Base-by-base conservation (phyloP, 78 protist genomes). In the Speleostelium caveatum region DNA sequence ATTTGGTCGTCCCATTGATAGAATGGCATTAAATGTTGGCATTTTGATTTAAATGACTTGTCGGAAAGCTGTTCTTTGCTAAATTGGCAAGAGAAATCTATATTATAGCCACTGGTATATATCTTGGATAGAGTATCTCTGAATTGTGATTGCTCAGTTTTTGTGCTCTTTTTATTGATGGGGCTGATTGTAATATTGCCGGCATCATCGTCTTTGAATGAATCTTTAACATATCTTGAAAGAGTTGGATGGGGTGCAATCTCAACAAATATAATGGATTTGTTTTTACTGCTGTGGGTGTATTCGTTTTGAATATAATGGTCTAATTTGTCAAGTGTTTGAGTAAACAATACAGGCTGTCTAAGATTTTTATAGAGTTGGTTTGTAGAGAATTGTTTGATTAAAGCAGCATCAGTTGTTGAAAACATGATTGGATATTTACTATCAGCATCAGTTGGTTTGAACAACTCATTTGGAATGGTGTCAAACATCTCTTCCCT, bases 181-280 rank as follows among this genome's bases (percentile, higher is more conserved):
- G 86, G 69, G 28, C 45, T 39, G 74, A 51, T 33, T 71, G 2
- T 32, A 2, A 62, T 39, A 56, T 28, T 30, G 7, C 7, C 12
- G 32, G 26, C 5, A 45, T 53, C 7, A 36, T 30, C 45, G 17
- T 61, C 39, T 71, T 71, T 71, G 24, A 75, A n/a, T n/a, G n/a
- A n/a, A n/a, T n/a, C n/a, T n/a, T n/a, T n/a, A n/a, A n/a, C 26
- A 16, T 38, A 72, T 22, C 2, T 16, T 28, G 86, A 73, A 3
- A 86, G 32, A 17, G 63, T 67, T 36, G 92, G 78, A 56, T 86
- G 92, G 33, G 92, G 79, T 55, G 92, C 14, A 2, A 86, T 86
- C 26, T 86, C 92, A 19, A 86, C 22, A 28, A 72, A 86, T 7
- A 49, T 42, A 55, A 51, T 71, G 14, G 26, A 71, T 49, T 71